Evolutionary conservation across 495 filamentous ascomycete genomes (phyloP), one percentile per base, ranked within the genome.

Genomic region (Podospora appendiculata): DNA sequence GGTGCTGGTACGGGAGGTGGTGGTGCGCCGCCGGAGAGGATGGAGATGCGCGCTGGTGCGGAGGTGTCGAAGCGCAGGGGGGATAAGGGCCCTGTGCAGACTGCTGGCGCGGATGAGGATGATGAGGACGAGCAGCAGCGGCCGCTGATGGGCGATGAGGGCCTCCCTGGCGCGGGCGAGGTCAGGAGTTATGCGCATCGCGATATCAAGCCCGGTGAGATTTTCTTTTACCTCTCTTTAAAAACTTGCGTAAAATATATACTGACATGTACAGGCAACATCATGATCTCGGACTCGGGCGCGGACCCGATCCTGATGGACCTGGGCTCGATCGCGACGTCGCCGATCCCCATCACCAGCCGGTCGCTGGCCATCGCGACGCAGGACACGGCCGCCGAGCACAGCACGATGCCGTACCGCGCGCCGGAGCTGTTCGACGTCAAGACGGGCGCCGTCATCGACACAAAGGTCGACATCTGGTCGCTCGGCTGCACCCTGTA

Each of bases 381-480:
- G 11, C 93, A 98, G 69, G 93, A 98, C 59, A 87, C 80, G 14
- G 93, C 93, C 8, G 93, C 91, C 8, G 93, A 98, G 66, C 92
- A 96, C 73, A 89, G 84, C 55, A 98, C 93, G 12, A 96, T 98
- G 90, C 92, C 94, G 1, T 98, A 98, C 70, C 89, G 93, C 46
- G 93, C 93, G 2, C 93, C 93, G 0, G 93, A 98, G 69, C 84
- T 98, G 35, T 98, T 98, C 66, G 93, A 98, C 62, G 94, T 97
- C 51, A 95, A 96, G 67, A 96, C 90, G 4, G 92, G 89, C 36
- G 86, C 85, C 9, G 79, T 88, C 43, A 85, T 98, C 59, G 93
- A 98, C 65, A 95, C 93, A 14, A 97, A 96, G 66, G 93, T 95
- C 40, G 93, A 98, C 62, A 94, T 98, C 57, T 98, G 93, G 93